Evolutionary conservation across 495 filamentous ascomycete genomes (phyloP), one percentile per base, ranked within the genome.

Genomic region (Umbilicaria muhlenbergii): DNA sequence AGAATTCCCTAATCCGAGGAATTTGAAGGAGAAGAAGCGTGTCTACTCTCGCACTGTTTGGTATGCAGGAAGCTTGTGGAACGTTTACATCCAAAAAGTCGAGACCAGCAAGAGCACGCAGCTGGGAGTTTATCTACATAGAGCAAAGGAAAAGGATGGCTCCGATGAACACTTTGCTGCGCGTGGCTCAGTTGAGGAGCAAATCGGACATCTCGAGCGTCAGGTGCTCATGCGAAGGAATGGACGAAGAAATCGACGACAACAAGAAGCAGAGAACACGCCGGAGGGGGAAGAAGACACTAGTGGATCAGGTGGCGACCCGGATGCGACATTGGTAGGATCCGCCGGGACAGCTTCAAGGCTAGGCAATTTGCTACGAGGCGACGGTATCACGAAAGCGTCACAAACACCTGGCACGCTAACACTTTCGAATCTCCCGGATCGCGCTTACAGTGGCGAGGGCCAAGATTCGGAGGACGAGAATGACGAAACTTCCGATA

Each of bases 61-160:
- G 50, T 77, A 77, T 46, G 74, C 73, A 13, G 73, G 73, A 14
- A 68, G 62, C 32, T 59, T 74, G 19, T 77, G 73, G 73, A 77
- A 77, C 42, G 68, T 77, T 16, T 77, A 77, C 51, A 74, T 77
- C 17, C 74, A 77, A 50, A 76, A 75, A 42, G 70, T 77, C 6
- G 65, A 64, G 7, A 66, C 69, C 1, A 57, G 59, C 7, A 72
- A 73, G 44, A 69, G 65, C 36, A 62, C 68, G 10, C 73, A 77
- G 49, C 57, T 77, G 8, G 73, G 73, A 18, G 73, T 77, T 24
- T 77, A 77, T 48, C 62, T 77, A 10, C 74, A 77, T 46, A 69
- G 73, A 17, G 74, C 74, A 3, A 74, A 74, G 44, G 73, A 77
- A 34, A 60, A 66, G 19, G 71, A 77, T 36, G 61, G 59, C 10